Evolutionary conservation across 768 basidiomycete species (phyloP), one percentile per base, ranked within the genome.

Genomic region (Lactarius tabidus): DNA sequence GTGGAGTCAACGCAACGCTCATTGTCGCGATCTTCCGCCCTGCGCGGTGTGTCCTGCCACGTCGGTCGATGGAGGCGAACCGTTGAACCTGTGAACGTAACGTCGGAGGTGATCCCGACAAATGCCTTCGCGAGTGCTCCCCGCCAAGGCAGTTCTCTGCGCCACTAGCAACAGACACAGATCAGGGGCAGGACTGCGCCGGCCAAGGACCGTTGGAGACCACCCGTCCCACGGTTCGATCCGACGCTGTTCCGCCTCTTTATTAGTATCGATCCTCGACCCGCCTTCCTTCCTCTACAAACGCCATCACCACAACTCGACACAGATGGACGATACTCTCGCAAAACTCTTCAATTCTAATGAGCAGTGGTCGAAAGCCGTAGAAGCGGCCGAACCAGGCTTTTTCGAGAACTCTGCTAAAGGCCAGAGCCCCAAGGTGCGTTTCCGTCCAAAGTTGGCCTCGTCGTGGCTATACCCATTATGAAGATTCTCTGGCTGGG

Each of bases 401-500:
- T 93, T 95, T 72, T 92, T 94, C 66, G 67, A 74, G 2, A 71
- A 81, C 65, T 81, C 77, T 2, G 83, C 87, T 0, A 77, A 85
- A 71, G 88, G 86, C 15, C 93, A 95, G 72, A 64, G 74, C 2
- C 87, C 89, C 9, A 85, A 90, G 79, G 89, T 85, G 64, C 29
- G 79, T 73, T 12, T 45, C 18, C 39, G 23, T 55, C 43, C 31
- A 14, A 14, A 35, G 8, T 67, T 57, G 53, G 26, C 58, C 29
- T 65, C 66, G 61, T 35, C 28, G 1, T 0, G n/a, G 33, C 33
- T 33, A 8, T 8, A 33, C 35, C 28, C 45, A 23, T 35, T 36
- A 17, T n/a, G 31, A 58, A 90, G 89, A 79, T 87, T 14, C 83
- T 90, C 70, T 91, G 88, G 89, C 84, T 91, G 71, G 88, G 89